Evolutionary conservation across 352 stramenopile species (phyloP), one percentile per base, ranked within the genome.

Genomic region (Thraustochytrium aureum): DNA sequence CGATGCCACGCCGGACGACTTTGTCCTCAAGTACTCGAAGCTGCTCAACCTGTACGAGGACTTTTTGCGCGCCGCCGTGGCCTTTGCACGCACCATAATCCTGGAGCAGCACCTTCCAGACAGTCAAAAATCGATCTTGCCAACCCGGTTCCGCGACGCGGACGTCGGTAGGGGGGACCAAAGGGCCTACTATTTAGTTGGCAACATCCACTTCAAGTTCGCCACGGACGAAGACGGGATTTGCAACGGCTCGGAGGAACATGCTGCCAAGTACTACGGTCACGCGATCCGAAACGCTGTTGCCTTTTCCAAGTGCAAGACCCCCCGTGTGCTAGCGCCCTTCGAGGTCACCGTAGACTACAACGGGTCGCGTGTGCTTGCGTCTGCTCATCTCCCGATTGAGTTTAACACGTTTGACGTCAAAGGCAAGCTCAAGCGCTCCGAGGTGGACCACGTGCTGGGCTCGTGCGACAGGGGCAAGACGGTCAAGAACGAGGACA

Each of bases 131-230:
- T 92, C 91, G 3, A 88, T 96, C 10, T 74, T 92, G 5, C 91
- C 91, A 7, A 56, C 84, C 0, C 75, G 67, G 61, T 90, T 91
- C 1, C 85, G 92, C 0, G 87, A 87, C 42, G 89, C 92, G 52
- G 84, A 89, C 2, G 69, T 62, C 14, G 86, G 94, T 17, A 89
- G 90, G 2, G 62, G 81, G 0, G 87, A 86, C 0, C 82, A 72
- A 17, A 86, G 86, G 43, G 61, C 60, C 43, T 60, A 89, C 4
- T 76, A 89, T 1, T 94, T 90, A 62, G 89, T 86, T 0, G 89
- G 94, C 69, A 91, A 92, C 45, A 95, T 97, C 26, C 82, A 90
- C 2, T 96, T 96, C 83, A 90, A 95, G 83, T 83, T 97, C 20
- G 92, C 87, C 62, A 90, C 87, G 1, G 92, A 97, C 56, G 92